Base-by-base conservation (phyloP, 495 filamentous ascomycete genomes). In the Ascodesmis nigricans region DNA sequence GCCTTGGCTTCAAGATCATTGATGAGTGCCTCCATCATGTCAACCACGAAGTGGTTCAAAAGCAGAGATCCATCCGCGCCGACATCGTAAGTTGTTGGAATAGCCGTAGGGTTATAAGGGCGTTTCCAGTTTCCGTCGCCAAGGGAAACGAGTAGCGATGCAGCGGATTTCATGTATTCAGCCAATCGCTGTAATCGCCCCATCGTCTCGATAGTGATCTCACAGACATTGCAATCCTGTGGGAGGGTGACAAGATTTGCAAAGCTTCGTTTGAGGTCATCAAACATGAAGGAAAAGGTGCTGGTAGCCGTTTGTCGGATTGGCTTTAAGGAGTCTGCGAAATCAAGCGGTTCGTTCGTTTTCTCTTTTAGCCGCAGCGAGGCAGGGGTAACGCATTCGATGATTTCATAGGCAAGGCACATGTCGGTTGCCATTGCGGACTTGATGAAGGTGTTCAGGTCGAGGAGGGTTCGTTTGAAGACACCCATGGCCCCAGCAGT, bases 381-480 rank as follows among this genome's bases (percentile, higher is more conserved):
- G 39, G 90, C 65, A 21, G 63, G 63, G 2, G 78, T 78, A 26
- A 99, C 76, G 39, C 91, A 78, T 45, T 91, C 84, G 28, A 91
- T 75, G 35, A 95, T 82, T 50, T 99, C 87, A 51, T 90, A 99
- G 3, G 81, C 82, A 16, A 99, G 65, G 52, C 77, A 99, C 57
- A 90, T 92, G 55, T 99, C 87, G 1, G 82, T 95, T 45, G 68
- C 71, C 25, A 93, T 60, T 49, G 92, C 81, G 20, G 66, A 53
- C 50, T 76, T 75, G 52, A 95, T 82, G 50, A 92, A 82, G 22
- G 67, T 63, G 53, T 95, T 91, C 16, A 99, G 61, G 43, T 93
- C 87, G 8, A 73, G 68, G 18, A 99, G 55, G 0, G 90, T 93
- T 45, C 79, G 71, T 17, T 75, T 68, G 48, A 93, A 75, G 40